Base-by-base conservation (phyloP, 768 basidiomycete genomes). In the Auriculariales sp. region DNA sequence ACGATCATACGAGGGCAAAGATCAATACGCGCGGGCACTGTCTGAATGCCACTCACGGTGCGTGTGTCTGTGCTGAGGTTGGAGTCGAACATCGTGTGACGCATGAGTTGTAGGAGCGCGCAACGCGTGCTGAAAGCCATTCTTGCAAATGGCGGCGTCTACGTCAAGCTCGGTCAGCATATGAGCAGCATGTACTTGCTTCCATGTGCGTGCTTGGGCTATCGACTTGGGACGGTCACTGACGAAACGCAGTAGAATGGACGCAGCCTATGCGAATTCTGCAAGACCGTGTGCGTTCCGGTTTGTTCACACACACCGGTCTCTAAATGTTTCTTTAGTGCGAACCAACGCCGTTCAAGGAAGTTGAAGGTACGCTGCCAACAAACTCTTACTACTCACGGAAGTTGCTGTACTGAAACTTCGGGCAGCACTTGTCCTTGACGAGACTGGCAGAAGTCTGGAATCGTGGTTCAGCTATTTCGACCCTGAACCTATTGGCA, bases 141-240 rank as follows among this genome's bases (percentile, higher is more conserved):
- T 46, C 44, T 15, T 22, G 9, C 29, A 31, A 17, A 48, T 19
- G 56, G 51, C 81, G 85, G 85, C 15, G 76, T 91, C 22, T 90
- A 86, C 62, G 87, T 92, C 58, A 89, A 91, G 61, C 63, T 90
- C 57, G 95, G 93, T 2, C 94, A 99, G 56, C 84, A 80, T 69
- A 81, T 83, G 67, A 86, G 84, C 61, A 83, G 68, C 60, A 71
- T 62, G 68, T 87, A 49, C n/a, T 22, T 31, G 22, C n/a, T 30
- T 36, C 27, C 48, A 33, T 39, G 27, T 39, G 48, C 45, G 10
- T 24, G 46, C 42, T 39, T 53, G 29, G 27, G 28, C 12, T 33
- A 7, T 45, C 34, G 29, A 4, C 32, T 30, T 39, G 48, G 14
- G 17, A 22, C 35, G 61, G 68, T 2, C 61, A 51, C 51, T 55